Evolutionary conservation across 1,284 basidiomycete species (phyloP).

Genomic region (Fomitiporia mediterranea): DNA sequence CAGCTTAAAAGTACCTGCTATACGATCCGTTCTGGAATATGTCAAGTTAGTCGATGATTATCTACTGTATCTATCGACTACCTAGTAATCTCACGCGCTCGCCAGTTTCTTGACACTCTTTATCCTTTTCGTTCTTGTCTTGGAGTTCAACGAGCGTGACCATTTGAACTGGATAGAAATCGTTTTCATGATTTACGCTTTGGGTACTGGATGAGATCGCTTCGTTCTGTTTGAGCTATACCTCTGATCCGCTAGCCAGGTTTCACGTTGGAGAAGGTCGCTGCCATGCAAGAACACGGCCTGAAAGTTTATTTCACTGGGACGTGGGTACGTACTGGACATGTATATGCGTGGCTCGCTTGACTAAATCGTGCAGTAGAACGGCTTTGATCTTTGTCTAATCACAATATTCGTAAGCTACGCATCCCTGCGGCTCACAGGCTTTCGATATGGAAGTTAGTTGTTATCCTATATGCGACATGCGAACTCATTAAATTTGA

Average conservation of each 20-base stretch:
- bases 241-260: conserved; percentile 32
- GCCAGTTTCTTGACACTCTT: conserved; percentile 82
- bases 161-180: conserved; percentile 61
- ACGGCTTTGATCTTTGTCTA: conserved; percentile 77
- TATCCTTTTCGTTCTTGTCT: conserved; percentile 75
- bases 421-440: conserved; percentile 66
- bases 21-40: conserved; percentile 87
- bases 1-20: conserved; percentile 88
- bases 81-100: conserved; percentile 9
- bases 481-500: not conserved
- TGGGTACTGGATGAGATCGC: conserved; percentile 37
- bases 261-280: conserved; percentile 88
- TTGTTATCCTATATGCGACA: not conserved
- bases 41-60: conserved; percentile 49
- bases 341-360: not conserved
- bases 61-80: conserved; percentile 4
- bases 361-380: conserved; percentile 42
- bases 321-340: conserved; percentile 56
- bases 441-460: conserved; percentile 59
- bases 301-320: conserved; percentile 81
- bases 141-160: conserved; percentile 66
- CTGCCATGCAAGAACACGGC: conserved; percentile 92
- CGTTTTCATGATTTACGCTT: conserved; percentile 78
- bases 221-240: not conserved
- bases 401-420: conserved; percentile 79